Percentiles rank a stretch among this genome's conserved stretches.
These are phyloP conservation scores for Cordyceps fumosorosea DNA, from an alignment of 2,329 filamentous ascomycete genomes.

Conservation along the genomic window DNA sequence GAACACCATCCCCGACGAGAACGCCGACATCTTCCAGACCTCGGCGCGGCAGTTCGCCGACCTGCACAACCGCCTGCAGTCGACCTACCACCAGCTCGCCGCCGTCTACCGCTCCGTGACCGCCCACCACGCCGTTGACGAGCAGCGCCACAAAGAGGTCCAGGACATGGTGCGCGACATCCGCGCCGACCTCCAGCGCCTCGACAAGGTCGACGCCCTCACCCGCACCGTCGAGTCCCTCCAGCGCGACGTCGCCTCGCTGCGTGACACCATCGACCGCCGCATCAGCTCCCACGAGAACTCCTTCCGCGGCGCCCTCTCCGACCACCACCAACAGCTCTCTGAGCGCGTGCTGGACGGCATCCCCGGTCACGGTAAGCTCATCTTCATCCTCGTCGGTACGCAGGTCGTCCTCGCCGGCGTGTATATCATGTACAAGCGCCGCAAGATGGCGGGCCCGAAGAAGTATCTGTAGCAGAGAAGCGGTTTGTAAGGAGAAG, in stretches of 20 bases:
- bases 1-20: slow-evolving; percentile 39
- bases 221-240: slow-evolving; percentile 37
- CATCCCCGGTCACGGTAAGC: slow-evolving; percentile 42
- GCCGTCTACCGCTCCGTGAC: slow-evolving; percentile 54
- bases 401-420: slow-evolving; percentile 66
- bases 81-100: slow-evolving; percentile 60
- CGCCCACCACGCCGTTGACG: slow-evolving; percentile 41
- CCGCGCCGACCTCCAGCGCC: slow-evolving; percentile 35
- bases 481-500: neutral
- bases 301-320: slow-evolving; percentile 45
- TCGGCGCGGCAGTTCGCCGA: slow-evolving; percentile 68
- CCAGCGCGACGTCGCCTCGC: slow-evolving; percentile 46
- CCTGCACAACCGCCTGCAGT: slow-evolving; percentile 76
- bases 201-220: slow-evolving; percentile 40
- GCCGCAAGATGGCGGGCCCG: slow-evolving; percentile 64
- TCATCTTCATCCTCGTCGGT: slow-evolving; percentile 65
- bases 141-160: slow-evolving; percentile 52
- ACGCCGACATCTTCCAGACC: slow-evolving; percentile 40
- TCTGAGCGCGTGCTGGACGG: slow-evolving; percentile 41
- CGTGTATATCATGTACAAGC: slow-evolving; percentile 73
- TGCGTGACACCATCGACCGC: slow-evolving; percentile 48
- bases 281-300: slow-evolving; percentile 46
- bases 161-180: slow-evolving; percentile 41
- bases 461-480: slow-evolving; percentile 76
- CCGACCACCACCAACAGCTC: slow-evolving; percentile 43